Percentiles rank a stretch among this genome's conserved stretches.
Evolutionary conservation across 768 basidiomycete species (phyloP).

Genomic region (Lactifluus subvellereus): DNA sequence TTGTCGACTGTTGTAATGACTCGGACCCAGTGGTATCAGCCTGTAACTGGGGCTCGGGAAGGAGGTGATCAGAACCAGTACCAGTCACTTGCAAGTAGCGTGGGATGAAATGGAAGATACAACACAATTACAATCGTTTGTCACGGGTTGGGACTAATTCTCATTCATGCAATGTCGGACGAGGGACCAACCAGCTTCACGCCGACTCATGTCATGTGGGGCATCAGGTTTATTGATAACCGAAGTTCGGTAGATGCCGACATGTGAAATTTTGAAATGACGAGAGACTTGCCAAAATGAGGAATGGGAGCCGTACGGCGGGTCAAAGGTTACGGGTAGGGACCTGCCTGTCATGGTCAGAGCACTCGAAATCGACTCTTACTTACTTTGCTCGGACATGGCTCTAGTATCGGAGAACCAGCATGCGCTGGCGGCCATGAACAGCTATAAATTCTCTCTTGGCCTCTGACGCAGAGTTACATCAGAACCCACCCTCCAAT

Average conservation of each 20-base stretch:
- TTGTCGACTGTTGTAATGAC: no score
- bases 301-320: neutral
- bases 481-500: constrained; percentile 33
- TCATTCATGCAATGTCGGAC: no score
- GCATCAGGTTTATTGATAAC: neutral
- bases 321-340: constrained; percentile 7
- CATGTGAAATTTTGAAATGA: no score
- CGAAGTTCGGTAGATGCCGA: neutral
- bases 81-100: no score
- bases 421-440: constrained; percentile 7
- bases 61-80: no score
- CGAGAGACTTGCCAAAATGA: neutral
- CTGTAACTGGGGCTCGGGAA: no score
- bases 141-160: no score
- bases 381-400: neutral
- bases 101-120: no score
- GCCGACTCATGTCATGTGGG: neutral
- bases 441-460: constrained; percentile 25
- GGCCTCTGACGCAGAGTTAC: constrained; percentile 22
- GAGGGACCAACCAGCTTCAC: no score
- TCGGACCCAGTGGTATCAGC: no score
- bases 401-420: constrained; percentile 2
- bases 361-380: neutral
- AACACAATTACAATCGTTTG: no score
- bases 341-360: neutral